Evolutionary conservation across 2,329 filamentous ascomycete genomes (phyloP).

Genomic region (Cordyceps sp.): DNA sequence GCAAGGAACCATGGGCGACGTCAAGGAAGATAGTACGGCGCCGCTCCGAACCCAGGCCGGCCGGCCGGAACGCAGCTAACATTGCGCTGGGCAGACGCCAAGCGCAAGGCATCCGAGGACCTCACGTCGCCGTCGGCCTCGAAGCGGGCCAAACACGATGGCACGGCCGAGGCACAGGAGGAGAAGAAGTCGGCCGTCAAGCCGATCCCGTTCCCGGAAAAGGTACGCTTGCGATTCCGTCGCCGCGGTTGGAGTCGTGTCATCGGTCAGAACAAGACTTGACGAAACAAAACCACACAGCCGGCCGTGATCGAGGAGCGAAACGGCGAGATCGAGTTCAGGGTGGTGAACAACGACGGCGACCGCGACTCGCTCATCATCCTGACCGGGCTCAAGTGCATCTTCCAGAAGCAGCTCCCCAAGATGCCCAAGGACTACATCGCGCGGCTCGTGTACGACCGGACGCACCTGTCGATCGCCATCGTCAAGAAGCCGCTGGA

Average conservation of each 20-base stretch:
- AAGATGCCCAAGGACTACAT: constrained; percentile 99
- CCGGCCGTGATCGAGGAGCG: constrained; percentile 88
- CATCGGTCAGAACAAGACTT: too few species aligned
- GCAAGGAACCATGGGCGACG: constrained; percentile 8
- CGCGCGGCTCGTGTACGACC: constrained; percentile 89
- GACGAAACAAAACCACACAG: constrained; percentile 18
- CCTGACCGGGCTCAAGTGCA: constrained; percentile 86
- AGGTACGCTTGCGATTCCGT: constrained; percentile 29
- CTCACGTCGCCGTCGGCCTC: constrained; percentile 40
- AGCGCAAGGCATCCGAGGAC: constrained; percentile 59
- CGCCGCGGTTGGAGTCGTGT: not conserved
- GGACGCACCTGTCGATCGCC: constrained; percentile 88
- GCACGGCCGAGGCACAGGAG: constrained; percentile 9
- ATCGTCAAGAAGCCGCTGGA: constrained; percentile 95
- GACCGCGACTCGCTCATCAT: constrained; percentile 80
- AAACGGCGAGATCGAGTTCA: constrained; percentile 87
- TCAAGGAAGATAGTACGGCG: constrained; percentile 23
- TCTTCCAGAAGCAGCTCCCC: constrained; percentile 94
- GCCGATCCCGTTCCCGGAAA: constrained; percentile 77
- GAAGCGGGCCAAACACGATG: constrained; percentile 46
- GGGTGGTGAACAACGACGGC: constrained; percentile 94
- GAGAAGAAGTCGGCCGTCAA: constrained; percentile 36
- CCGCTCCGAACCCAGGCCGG: not conserved
- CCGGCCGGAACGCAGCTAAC: not conserved
- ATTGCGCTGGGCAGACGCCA: constrained; percentile 25